phyloP scores from a whole-genome alignment of 2,329 filamentous ascomycete genomes.

The Cladorrhinum sp. region DNA sequence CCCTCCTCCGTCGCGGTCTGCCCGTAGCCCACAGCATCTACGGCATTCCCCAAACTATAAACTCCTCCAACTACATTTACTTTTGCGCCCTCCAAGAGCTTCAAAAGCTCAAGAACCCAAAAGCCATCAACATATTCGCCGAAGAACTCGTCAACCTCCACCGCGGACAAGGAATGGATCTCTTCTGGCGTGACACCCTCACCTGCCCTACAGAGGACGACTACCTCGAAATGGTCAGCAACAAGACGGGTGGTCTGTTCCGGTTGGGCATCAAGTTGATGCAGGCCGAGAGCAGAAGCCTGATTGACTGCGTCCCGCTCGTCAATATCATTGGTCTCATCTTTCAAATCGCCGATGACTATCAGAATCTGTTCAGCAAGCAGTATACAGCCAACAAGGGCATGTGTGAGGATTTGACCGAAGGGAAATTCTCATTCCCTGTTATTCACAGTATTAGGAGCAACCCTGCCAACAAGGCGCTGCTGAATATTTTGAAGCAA shows the following conservation, averaged over 20 bases:
- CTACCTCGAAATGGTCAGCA: slow-evolving; percentile 90
- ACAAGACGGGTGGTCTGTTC: slow-evolving; percentile 88
- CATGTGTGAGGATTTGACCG: slow-evolving; percentile 89
- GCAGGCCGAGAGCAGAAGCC: slow-evolving; percentile 64
- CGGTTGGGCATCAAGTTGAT: slow-evolving; percentile 81
- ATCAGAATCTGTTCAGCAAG: slow-evolving; percentile 75
- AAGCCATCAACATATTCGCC: slow-evolving; percentile 67
- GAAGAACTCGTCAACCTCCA: slow-evolving; percentile 84
- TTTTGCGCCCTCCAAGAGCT: slow-evolving; percentile 76
- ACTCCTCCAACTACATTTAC: slow-evolving; percentile 87
- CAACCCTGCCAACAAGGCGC: slow-evolving; percentile 68
- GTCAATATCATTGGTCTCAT: slow-evolving; percentile 82
- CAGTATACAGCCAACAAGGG: slow-evolving; percentile 87
- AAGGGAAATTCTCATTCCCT: slow-evolving; percentile 95
- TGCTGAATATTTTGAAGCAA: slow-evolving; percentile 90
- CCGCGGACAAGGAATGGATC: slow-evolving; percentile 84
- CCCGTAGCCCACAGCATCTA: slow-evolving; percentile 84
- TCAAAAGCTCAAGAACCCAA: slow-evolving; percentile 66
- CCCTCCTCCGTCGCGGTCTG: slow-evolving; percentile 69
- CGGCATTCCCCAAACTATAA: slow-evolving; percentile 83
- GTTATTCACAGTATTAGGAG: slow-evolving; percentile 89
- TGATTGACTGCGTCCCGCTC: slow-evolving; percentile 73
- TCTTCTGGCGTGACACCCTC: slow-evolving; percentile 83
- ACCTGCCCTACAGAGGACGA: slow-evolving; percentile 83
- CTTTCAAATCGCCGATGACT: slow-evolving; percentile 92